Evolutionary conservation across 192 early-diverging fungal species (phyloP).

Genomic region (Jimgerdemannia flammicorona): DNA sequence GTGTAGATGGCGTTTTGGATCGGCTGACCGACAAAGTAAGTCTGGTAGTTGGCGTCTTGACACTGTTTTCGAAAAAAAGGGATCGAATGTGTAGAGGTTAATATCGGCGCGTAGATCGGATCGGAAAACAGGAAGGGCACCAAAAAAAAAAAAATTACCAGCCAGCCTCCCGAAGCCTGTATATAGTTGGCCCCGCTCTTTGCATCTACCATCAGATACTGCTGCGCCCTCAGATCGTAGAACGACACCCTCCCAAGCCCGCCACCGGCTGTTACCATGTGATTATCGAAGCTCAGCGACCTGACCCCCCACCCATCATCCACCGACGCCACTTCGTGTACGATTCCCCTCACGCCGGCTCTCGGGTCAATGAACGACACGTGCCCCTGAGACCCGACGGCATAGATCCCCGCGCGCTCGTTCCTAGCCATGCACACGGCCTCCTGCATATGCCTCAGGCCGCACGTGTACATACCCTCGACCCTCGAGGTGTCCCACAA

Average conservation of each 20-base stretch:
- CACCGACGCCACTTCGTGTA: slow-evolving; percentile 46
- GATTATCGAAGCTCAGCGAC: slow-evolving; percentile 39
- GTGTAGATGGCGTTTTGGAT: slow-evolving; percentile 56
- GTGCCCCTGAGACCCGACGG: slow-evolving; percentile 37
- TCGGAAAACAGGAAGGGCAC: neutral
- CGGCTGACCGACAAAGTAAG: slow-evolving; percentile 39
- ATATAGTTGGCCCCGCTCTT: slow-evolving; percentile 19
- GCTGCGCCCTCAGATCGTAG: slow-evolving; percentile 54
- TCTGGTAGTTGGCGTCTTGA: slow-evolving; percentile 40
- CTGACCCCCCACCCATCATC: slow-evolving; percentile 74
- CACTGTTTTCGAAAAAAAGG: slow-evolving; percentile 10
- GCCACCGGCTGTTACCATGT: slow-evolving; percentile 57
- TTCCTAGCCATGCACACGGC: slow-evolving; percentile 36
- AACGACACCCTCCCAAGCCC: slow-evolving; percentile 60
- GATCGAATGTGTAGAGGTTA: neutral
- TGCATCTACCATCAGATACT: slow-evolving; percentile 39
- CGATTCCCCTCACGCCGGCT: slow-evolving; percentile 15
- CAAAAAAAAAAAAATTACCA: slow-evolving; percentile 16
- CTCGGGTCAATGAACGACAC: slow-evolving; percentile 33
- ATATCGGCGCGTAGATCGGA: neutral
- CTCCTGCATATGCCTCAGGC: slow-evolving; percentile 3
- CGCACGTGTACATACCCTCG: neutral
- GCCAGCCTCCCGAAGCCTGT: slow-evolving; percentile 45
- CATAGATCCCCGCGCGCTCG: slow-evolving; percentile 23
- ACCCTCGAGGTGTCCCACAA: slow-evolving; percentile 45